Evolutionary conservation across 1,284 basidiomycete genomes (phyloP).

Genomic region (Pseudomicrostroma phylloplanum): DNA sequence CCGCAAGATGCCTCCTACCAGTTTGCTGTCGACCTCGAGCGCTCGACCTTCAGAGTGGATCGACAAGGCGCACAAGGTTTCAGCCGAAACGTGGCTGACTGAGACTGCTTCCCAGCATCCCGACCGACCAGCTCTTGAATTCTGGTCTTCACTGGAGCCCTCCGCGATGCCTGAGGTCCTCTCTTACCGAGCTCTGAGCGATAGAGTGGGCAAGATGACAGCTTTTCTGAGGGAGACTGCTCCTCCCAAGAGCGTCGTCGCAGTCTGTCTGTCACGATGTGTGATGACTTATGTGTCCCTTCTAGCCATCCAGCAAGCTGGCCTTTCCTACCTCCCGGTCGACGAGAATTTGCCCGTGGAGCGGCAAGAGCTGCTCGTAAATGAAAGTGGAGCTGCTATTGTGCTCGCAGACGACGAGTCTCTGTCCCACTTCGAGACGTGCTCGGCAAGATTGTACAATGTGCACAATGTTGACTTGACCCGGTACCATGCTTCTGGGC

Average conservation of each 20-base stretch:
- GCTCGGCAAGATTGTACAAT: not conserved
- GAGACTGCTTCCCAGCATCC: not conserved
- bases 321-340: constrained; percentile 46
- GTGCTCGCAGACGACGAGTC: constrained; percentile 11
- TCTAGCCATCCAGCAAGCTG: constrained; percentile 33
- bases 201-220: constrained; percentile 20
- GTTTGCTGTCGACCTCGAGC: constrained; percentile 3
- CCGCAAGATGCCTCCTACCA: too few species aligned
- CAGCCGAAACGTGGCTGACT: constrained; percentile 4
- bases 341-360: constrained; percentile 44
- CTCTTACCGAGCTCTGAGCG: constrained; percentile 29
- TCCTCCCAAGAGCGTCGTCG: constrained; percentile 28
- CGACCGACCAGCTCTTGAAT: constrained; percentile 19
- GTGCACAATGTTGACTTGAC: not conserved
- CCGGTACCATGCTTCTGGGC: not conserved
- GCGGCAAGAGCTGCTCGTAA: constrained; percentile 39
- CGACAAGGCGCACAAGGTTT: not conserved
- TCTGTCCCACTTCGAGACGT: not conserved
- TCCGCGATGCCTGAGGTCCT: not conserved
- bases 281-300: constrained; percentile 35
- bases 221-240: constrained; percentile 10
- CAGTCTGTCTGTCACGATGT: constrained; percentile 32
- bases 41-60: not conserved
- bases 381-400: constrained; percentile 28
- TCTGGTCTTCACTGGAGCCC: constrained; percentile 18